Evolutionary conservation across 192 early-diverging fungal species (phyloP), one percentile per base, ranked within the genome.

Genomic region (Backusella liffmaniae): DNA sequence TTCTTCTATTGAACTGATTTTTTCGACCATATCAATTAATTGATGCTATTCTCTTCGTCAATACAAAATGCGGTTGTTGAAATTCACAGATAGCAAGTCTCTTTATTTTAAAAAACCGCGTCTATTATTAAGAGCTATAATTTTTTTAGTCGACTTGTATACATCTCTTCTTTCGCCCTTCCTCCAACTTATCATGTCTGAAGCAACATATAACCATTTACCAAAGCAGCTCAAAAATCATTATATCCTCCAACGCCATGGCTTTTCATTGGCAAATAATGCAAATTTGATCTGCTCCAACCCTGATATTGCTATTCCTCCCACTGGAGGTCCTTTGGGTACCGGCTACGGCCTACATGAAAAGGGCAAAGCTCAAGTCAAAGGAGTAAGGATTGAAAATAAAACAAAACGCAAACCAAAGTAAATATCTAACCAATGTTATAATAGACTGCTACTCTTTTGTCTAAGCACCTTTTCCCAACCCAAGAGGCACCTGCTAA

Each of bases 211-310:
- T 21, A 78, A 78, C 32, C 72, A 78, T 39, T 51, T 81, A 5
- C 76, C 79, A 23, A 41, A n/a, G 16, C 18, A 51, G 1, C 72
- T 85, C 16, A 79, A 80, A 35, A 85, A 85, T 34, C 71, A 70
- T 41, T 85, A 83, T 44, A 76, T 85, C 23, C 76, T 88, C 23
- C 80, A 84, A 46, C 85, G 89, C n/a, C 89, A 91, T 70, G 89
- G 89, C 0, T 82, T 84, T 42, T 91, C 89, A 0, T 68, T 87
- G 6, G 87, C 89, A 37, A 91, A 91, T 66, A 76, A 87, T 36
- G 81, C 76, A 16, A 79, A 80, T 9, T 49, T 87, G 26, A 88
- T 91, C 73, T 85, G 86, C 46, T 89, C 88, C 1, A 80, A 82
- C 3, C 84, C 88, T 23, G 84, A 83, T 56, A 88, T 86, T 53